Evolutionary conservation across 1,284 basidiomycete species (phyloP), one percentile per base, ranked within the genome.

Genomic region (Tylopilus sp.): DNA sequence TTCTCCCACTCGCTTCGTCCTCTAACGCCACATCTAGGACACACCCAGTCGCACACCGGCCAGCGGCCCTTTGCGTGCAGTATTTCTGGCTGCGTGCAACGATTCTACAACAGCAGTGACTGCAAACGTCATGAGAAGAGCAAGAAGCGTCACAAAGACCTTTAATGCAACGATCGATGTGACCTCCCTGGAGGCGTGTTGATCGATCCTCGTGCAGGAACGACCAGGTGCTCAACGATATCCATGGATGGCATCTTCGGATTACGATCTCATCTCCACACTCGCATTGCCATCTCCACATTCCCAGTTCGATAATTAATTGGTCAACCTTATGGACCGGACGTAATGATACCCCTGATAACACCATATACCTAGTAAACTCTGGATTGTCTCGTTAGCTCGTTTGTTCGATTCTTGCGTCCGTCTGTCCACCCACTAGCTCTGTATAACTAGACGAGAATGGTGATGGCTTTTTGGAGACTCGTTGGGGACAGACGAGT

Each of bases 71-170:
- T 55, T 51, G 15, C 1, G 2, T 67, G 65, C 53, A 7, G 36
- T 2, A 42, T 69, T 21, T 38, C 53, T 4, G 68, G 65, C 2
- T 67, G 65, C 45, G 12, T 0, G 0, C 68, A 67, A 38, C 56
- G 53, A n/a, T 67, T 67, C 44, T 67, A 35, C 51, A 67, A 70
- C 49, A 65, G 52, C 34, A 69, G 65, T 7, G 65, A 66, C 24
- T 69, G 65, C 44, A 69, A 66, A 39, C 67, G 65, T 37, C 65
- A 67, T 12, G 65, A 67, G 51, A 68, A 52, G 50, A 70, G 67
- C 59, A 57, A 6, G 58, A 65, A 65, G 34, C 64, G 64, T 49
- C 64, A 65, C 26, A 66, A 62, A 41, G 54, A 58, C 11, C 33
- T 56, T 4, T 24, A 44, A 52, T 24, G 31, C 39, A 36, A 30